A percentile compares a stretch with the other conserved stretches of the same genome.
These are phyloP conservation scores for Pseudopithomyces maydicus DNA, from an alignment of 2,329 filamentous ascomycete species.

Conservation along the genomic window DNA sequence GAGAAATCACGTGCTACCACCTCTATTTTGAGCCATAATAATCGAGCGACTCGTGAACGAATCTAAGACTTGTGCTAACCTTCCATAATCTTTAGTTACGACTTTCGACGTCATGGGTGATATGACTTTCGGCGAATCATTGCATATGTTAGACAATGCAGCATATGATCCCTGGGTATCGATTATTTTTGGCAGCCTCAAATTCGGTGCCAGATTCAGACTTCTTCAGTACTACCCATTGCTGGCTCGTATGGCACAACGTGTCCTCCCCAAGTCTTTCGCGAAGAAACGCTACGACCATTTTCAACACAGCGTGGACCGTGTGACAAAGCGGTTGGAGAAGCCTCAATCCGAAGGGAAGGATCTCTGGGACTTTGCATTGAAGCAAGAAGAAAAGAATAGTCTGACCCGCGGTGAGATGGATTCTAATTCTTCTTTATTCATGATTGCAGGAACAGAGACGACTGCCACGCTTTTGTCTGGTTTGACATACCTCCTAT, in stretches of 20 bases:
- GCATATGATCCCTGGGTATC: slow-evolving; percentile 42
- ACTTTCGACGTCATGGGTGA: slow-evolving; percentile 26
- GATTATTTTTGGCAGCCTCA: slow-evolving; percentile 32
- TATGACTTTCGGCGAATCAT: slow-evolving; percentile 24
- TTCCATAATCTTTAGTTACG: no score
- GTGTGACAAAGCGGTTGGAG: slow-evolving; percentile 37
- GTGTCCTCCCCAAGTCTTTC: slow-evolving; percentile 2
- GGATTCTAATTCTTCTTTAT: slow-evolving; percentile 40
- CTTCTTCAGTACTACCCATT: slow-evolving; percentile 18
- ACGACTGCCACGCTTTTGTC: slow-evolving; percentile 51
- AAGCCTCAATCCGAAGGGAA: slow-evolving; percentile 26
- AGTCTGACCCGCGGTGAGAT: slow-evolving; percentile 42
- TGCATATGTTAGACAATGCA: slow-evolving; percentile 31
- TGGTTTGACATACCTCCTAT: slow-evolving; percentile 45
- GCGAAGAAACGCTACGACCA: slow-evolving; percentile 20
- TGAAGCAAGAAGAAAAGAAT: slow-evolving; percentile 34
- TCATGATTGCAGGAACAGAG: slow-evolving; percentile 53
- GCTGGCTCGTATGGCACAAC: slow-evolving; percentile 11
- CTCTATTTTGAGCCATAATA: no score
- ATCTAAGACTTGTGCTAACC: no score
- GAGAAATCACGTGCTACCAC: no score
- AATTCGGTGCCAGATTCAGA: slow-evolving; percentile 4
- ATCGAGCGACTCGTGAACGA: no score
- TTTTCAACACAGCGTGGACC: slow-evolving; percentile 23
- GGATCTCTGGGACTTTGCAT: slow-evolving; percentile 50